phyloP scores from a whole-genome alignment of 2,329 filamentous ascomycete genomes.

The Phialophora verrucosa region DNA sequence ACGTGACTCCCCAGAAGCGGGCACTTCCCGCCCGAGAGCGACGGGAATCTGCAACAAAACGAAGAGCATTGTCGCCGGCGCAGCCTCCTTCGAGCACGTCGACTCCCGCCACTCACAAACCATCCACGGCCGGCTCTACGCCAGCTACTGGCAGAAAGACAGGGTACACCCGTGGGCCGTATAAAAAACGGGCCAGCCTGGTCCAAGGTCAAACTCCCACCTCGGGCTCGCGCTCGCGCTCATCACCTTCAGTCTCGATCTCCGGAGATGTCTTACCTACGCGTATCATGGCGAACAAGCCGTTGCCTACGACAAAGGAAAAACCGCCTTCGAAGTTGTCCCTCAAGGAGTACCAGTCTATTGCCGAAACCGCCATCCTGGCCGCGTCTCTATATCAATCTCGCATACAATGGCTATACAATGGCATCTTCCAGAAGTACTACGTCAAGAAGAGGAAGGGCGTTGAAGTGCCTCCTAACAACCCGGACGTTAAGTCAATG shows the following conservation, averaged over 20 bases:
- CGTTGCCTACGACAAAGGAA: constrained; percentile 59
- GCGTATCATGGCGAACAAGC: constrained; percentile 59
- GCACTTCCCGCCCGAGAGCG: constrained; percentile 51
- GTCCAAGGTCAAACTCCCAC: constrained; percentile 41
- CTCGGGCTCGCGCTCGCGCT: constrained; percentile 40
- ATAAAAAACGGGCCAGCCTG: constrained; percentile 41
- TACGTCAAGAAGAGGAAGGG: constrained; percentile 64
- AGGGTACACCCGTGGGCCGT: constrained; percentile 40
- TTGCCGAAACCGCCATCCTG: constrained; percentile 65
- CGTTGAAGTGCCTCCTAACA: constrained; percentile 53
- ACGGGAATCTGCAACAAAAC: constrained; percentile 52
- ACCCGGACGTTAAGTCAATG: constrained; percentile 60
- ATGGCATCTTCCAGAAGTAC: constrained; percentile 62
- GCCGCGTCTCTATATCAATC: constrained; percentile 64
- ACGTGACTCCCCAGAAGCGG: constrained; percentile 51
- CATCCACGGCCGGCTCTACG: constrained; percentile 39
- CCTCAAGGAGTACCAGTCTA: constrained; percentile 62
- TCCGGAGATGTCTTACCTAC: constrained; percentile 55
- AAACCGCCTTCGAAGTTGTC: constrained; percentile 58
- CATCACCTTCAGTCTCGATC: constrained; percentile 39
- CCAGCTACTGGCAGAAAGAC: constrained; percentile 10
- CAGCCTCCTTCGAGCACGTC: constrained; percentile 22
- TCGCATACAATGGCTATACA: constrained; percentile 62
- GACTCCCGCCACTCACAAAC: constrained; percentile 24
- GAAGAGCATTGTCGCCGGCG: constrained; percentile 46